Base-by-base conservation (phyloP, 73 alveolate species). In the Urostyla sp. region DNA sequence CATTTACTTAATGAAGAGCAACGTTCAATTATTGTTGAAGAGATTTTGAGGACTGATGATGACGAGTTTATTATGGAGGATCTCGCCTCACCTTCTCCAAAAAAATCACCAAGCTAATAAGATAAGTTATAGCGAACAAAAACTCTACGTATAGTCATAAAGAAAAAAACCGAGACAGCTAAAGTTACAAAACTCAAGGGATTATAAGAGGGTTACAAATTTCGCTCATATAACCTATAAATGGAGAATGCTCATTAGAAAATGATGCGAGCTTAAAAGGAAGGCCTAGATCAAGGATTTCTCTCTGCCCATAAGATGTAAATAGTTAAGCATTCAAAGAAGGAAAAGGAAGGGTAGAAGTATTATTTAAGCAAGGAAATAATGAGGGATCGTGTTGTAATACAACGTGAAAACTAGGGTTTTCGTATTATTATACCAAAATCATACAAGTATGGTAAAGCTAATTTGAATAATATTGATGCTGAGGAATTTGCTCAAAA, bases 251-350 rank as follows among this genome's bases (percentile, higher is more conserved):
- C 10, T 11, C 15, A 40, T 15, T 40, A 11, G 10, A 40, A 40
- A 40, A 40, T 11, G 51, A 10, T 11, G 10, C 10, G 15, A 40
- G 15, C 10, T 10, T 11, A 21, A 7, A 46, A 38, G 20, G 26
- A 36, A 43, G 59, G 8, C 8, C 26, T 63, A 16, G 79, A 63
- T 20, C 61, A 63, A 1, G 79, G 79, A 24, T 11, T 63, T 5
- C 36, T 63, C 45, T 27, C 55, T 24, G 79, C 79, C 24, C 79
- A 63, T 21, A 63, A 63, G 26, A 63, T 63, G 79, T 60, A 63
- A 18, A 63, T 63, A 38, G 79, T 63, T 5, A 63, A 63, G 27
- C 28, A 63, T 8, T 28, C 57, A 27, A 63, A 63, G 28, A 63
- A 63, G 31, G 79, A 63, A 46, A 63, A 43, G 35, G 8, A 63